Evolutionary conservation across 2,329 filamentous ascomycete species (phyloP).

Genomic region (Sporothrix schenckii): DNA sequence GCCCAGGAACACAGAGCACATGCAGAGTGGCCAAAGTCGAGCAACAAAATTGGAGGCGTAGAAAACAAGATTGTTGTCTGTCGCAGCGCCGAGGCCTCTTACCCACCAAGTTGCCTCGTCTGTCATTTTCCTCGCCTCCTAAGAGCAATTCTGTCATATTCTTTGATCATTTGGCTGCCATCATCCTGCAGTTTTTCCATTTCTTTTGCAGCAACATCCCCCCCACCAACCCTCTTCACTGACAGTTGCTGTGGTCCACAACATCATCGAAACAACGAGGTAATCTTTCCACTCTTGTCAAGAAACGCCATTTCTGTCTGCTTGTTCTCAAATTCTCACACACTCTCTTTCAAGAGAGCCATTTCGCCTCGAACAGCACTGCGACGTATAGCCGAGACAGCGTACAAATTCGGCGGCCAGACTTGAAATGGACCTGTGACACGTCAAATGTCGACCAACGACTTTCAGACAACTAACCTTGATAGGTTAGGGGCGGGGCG

Average conservation of each 20-base stretch:
- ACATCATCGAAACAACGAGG: neutral
- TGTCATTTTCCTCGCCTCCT: constrained; percentile 4
- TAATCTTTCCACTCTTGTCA: no score
- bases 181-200: neutral
- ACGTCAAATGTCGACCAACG: neutral
- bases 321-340: no score
- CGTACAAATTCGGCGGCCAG: no score
- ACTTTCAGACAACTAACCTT: constrained; percentile 1
- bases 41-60: no score
- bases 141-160: neutral
- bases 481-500: neutral
- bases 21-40: neutral
- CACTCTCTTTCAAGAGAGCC: no score
- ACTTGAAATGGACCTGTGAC: neutral
- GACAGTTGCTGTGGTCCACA: neutral
- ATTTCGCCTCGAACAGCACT: no score
- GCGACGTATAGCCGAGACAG: no score
- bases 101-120: neutral
- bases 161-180: neutral
- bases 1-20: neutral
- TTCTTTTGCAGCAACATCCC: constrained; percentile 3
- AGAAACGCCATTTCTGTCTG: no score
- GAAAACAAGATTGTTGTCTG: neutral
- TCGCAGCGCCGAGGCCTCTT: neutral
- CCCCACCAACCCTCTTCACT: neutral